Evolutionary conservation across 768 basidiomycete species (phyloP).

Genomic region (Brasilioporus rufonigricans): DNA sequence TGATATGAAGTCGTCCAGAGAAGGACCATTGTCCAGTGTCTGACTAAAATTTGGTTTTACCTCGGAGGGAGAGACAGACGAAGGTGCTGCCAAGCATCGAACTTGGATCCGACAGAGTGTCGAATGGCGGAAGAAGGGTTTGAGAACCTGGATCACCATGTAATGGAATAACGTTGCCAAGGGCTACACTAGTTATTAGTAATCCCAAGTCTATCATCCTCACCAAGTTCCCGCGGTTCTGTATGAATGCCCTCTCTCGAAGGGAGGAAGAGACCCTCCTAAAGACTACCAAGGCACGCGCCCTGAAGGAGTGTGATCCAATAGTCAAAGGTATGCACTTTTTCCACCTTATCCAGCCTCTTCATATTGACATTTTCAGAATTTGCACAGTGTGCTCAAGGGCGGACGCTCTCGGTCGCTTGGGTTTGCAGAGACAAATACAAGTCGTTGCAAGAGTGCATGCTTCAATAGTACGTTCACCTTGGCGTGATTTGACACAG

Average conservation of each 20-base stretch:
- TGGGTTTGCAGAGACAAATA: conserved; percentile 80
- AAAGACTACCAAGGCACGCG: conserved; percentile 77
- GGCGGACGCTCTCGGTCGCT: conserved; percentile 78
- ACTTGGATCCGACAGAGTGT: conserved; percentile 18
- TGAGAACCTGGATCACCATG: conserved; percentile 15
- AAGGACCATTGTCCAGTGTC: conserved; percentile 62
- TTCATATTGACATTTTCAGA: conserved; percentile 41
- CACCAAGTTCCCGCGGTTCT: conserved; percentile 5
- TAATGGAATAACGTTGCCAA: not conserved
- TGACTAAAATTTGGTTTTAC: conserved; percentile 46
- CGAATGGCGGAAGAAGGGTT: conserved; percentile 12
- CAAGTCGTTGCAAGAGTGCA: conserved; percentile 70
- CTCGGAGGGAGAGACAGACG: conserved; percentile 27
- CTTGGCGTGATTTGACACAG: not conserved
- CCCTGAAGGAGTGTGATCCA: conserved; percentile 74
- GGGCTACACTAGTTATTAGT: conserved; percentile 4
- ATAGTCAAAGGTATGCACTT: conserved; percentile 59
- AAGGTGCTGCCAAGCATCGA: conserved; percentile 49
- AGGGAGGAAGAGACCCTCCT: conserved; percentile 85
- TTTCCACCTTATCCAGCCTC: not conserved
- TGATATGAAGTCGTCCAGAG: conserved; percentile 80
- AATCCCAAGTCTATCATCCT: not conserved
- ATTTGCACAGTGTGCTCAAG: conserved; percentile 81
- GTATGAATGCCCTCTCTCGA: conserved; percentile 82
- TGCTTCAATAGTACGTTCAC: conserved; percentile 69